Conservation (phyloP, 2,329 filamentous ascomycete genomes). For the Fusarium dimerum region DNA sequence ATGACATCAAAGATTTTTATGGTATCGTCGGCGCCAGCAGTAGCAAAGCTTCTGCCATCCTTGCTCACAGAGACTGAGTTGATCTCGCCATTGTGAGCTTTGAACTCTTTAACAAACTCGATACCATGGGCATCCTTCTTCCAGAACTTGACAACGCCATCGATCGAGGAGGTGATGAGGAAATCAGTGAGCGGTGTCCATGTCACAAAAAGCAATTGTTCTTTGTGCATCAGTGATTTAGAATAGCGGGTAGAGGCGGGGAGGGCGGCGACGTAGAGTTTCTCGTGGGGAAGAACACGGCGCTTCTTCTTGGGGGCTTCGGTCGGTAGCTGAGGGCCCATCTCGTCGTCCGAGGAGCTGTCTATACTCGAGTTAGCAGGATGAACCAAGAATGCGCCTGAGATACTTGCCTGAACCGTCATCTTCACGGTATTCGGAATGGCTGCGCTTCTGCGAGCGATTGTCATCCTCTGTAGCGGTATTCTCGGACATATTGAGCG, state of each 20-base stretch:
- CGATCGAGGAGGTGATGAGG: constrained; percentile 87
- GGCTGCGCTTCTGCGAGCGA: constrained; percentile 49
- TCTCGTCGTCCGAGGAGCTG: constrained; percentile 84
- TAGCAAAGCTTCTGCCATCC: constrained; percentile 92
- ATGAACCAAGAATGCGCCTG: constrained; percentile 1
- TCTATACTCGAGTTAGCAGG: constrained; percentile 39
- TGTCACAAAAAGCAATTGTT: constrained; percentile 84
- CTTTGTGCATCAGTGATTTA: constrained; percentile 97
- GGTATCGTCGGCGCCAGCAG: constrained; percentile 75
- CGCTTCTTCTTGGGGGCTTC: constrained; percentile 86
- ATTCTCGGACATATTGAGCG: constrained; percentile 28
- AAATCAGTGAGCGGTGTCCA: constrained; percentile 93
- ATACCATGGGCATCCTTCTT: constrained; percentile 90
- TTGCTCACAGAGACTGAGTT: constrained; percentile 80
- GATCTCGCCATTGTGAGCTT: constrained; percentile 84
- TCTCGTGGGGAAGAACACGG: constrained; percentile 88
- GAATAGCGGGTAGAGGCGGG: constrained; percentile 82
- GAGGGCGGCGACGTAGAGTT: constrained; percentile 88
- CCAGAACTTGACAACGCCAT: constrained; percentile 99
- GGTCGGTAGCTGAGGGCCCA: constrained; percentile 87
- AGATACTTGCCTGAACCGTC: constrained; percentile 42
- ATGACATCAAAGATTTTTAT: constrained; percentile 82
- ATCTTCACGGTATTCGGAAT: constrained; percentile 54
- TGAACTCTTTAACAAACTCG: constrained; percentile 98
- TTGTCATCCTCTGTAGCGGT: constrained; percentile 34